A percentile compares a stretch with the other conserved stretches of the same genome.
Conservation (phyloP, 140 eudicot genomes). For the Erigeron philadelphicus region DNA sequence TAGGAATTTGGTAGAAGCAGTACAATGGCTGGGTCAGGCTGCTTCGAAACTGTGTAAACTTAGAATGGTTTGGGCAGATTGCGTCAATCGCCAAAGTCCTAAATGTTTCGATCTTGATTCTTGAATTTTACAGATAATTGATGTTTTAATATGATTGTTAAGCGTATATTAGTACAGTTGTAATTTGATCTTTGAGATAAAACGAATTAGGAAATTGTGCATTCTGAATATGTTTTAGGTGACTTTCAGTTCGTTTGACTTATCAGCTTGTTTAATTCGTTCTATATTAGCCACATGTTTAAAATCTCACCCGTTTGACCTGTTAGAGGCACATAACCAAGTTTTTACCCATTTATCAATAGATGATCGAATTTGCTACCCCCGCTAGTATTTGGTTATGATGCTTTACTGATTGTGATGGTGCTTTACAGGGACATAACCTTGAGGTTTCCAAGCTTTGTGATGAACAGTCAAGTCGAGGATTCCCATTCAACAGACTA, state of each 20-base stretch:
- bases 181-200: background rate
- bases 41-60: background rate
- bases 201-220: background rate
- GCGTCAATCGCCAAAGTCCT: background rate
- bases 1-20: background rate
- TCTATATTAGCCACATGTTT: background rate
- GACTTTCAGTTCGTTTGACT: background rate
- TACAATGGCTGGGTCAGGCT: no score
- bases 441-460: slow-evolving; percentile 75
- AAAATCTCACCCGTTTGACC: background rate
- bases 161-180: background rate
- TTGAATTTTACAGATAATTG: background rate
- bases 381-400: background rate
- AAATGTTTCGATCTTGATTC: background rate
- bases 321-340: background rate
- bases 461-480: slow-evolving; percentile 53
- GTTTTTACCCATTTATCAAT: background rate
- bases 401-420: background rate
- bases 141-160: background rate
- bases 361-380: no score
- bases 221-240: background rate
- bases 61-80: background rate
- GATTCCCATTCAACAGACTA: slow-evolving; percentile 39
- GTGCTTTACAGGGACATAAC: slow-evolving; percentile 56
- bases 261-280: background rate